Base-by-base conservation (phyloP, 345 rosid species). In the Salix purpurea region DNA sequence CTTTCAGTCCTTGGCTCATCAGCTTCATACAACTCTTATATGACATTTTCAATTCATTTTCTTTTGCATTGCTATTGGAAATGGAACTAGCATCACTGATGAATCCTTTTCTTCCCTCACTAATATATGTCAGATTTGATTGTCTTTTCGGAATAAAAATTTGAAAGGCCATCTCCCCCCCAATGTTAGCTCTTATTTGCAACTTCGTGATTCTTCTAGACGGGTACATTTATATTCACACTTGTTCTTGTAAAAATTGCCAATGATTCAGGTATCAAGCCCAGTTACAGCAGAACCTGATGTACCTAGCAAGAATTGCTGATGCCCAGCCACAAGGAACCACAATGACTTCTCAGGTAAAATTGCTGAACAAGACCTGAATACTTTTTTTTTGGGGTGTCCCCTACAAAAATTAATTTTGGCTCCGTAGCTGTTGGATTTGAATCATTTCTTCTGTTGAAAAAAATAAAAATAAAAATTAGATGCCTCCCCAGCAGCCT, bases 211-310 rank as follows among this genome's bases (percentile, higher is more conserved):
- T 44, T 28, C 11, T 24, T 67, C 24, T 30, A 54, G 13, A 75
- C 69, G 2, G 46, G 30, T 10, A 39, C 30, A 8, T 64, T 11
- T 36, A 58, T 13, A 42, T 42, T 42, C 46, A 21, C 21, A 56
- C 24, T 32, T 74, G 62, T 24, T 19, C 11, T 48, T 18, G 18
- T 73, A 26, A 56, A 13, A 40, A 37, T 23, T 71, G 13, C 64
- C 34, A 65, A 77, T 54, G 75, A 64, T 68, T 48, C 81, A 84
- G 89, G 73, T 78, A 72, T 75, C 87, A 86, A 75, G 71, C 75
- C 40, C 82, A 80, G 80, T 82, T 86, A 56, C 85, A 86, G 71
- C 62, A 82, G 79, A 84, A 86, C 82, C 68, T 84, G 58, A 78
- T 72, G 78, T 82, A 60, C 78, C 85, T 84, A 11, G 87, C 85